These are phyloP conservation scores for Umbelopsis sp. DNA, from an alignment of 192 early-diverging fungal genomes.

Conservation along the genomic window DNA sequence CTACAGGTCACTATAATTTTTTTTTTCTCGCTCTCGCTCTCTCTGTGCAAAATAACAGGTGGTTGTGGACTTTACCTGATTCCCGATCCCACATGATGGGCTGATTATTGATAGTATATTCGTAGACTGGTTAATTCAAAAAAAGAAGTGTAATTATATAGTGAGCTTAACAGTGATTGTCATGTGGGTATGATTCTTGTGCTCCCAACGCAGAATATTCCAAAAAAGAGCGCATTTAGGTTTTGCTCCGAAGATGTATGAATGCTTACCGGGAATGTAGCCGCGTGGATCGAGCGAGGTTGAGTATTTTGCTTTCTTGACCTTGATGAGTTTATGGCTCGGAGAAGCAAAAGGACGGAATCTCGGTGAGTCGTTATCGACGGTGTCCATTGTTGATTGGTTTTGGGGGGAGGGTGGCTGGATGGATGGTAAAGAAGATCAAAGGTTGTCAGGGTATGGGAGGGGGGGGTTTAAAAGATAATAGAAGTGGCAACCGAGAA, in stretches of 20 bases:
- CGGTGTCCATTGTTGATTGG: slow-evolving; percentile 13
- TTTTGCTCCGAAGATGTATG: not conserved
- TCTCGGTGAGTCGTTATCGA: slow-evolving; percentile 34
- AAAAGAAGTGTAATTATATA: not conserved
- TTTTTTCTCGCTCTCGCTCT: too few species aligned
- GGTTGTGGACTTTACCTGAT: slow-evolving; percentile 41
- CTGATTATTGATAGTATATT: slow-evolving; percentile 57
- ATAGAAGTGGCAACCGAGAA: too few species aligned
- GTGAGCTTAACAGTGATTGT: not conserved
- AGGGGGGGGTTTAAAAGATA: not conserved
- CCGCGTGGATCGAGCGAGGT: slow-evolving; percentile 62
- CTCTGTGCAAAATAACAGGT: too few species aligned
- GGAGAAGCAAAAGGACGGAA: slow-evolving; percentile 34
- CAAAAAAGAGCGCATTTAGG: not conserved
- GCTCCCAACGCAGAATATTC: slow-evolving; percentile 8
- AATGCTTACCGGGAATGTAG: slow-evolving; percentile 59
- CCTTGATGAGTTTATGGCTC: slow-evolving; percentile 35
- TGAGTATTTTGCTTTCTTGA: slow-evolving; percentile 60
- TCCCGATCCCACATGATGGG: slow-evolving; percentile 70
- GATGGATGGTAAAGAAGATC: not conserved
- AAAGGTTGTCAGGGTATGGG: not conserved
- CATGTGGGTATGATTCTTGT: slow-evolving; percentile 18
- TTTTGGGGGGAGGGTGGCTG: not conserved
- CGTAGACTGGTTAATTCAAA: slow-evolving; percentile 44
- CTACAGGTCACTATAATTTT: not conserved